A percentile compares a stretch with the other conserved stretches of the same genome.
These are phyloP conservation scores for Rhodocollybia butyracea DNA, from an alignment of 768 basidiomycete genomes.

Conservation along the genomic window DNA sequence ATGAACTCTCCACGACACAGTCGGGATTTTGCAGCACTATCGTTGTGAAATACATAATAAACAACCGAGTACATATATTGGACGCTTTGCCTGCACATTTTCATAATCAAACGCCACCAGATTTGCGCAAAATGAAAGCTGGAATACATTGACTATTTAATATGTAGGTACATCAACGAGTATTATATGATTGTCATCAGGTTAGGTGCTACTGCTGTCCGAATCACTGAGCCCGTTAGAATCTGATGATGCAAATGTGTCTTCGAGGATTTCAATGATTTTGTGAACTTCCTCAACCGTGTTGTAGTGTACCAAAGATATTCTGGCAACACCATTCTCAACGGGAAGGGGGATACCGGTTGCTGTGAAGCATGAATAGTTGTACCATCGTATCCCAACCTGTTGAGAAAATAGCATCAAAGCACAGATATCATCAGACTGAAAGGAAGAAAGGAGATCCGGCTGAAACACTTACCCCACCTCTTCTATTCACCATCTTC, in stretches of 20 bases:
- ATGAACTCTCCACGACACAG: too few relatives aligned
- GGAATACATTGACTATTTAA: too few relatives aligned
- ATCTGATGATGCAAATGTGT: conserved; percentile 33
- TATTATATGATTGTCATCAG: background rate
- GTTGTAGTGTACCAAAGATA: conserved; percentile 79
- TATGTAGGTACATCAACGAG: background rate
- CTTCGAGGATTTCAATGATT: conserved; percentile 55
- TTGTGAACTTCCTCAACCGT: conserved; percentile 64
- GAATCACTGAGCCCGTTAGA: background rate
- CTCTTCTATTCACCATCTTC: conserved; percentile 58
- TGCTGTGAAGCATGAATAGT: background rate
- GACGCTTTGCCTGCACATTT: too few relatives aligned
- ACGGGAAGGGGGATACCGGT: conserved; percentile 33
- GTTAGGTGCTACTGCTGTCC: background rate
- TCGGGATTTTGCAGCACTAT: too few relatives aligned
- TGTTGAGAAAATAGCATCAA: conserved; percentile 21
- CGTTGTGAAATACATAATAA: too few relatives aligned
- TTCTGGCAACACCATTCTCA: conserved; percentile 66
- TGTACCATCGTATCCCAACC: conserved; percentile 63
- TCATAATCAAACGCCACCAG: too few relatives aligned
- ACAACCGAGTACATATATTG: too few relatives aligned
- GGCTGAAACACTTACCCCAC: conserved; percentile 49
- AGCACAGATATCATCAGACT: too few relatives aligned
- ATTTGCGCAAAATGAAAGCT: too few relatives aligned
- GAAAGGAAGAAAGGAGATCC: background rate